Percentiles rank a stretch among this genome's conserved stretches.
Conservation (phyloP, 345 rosid genomes). For the Aegle marmelos region DNA sequence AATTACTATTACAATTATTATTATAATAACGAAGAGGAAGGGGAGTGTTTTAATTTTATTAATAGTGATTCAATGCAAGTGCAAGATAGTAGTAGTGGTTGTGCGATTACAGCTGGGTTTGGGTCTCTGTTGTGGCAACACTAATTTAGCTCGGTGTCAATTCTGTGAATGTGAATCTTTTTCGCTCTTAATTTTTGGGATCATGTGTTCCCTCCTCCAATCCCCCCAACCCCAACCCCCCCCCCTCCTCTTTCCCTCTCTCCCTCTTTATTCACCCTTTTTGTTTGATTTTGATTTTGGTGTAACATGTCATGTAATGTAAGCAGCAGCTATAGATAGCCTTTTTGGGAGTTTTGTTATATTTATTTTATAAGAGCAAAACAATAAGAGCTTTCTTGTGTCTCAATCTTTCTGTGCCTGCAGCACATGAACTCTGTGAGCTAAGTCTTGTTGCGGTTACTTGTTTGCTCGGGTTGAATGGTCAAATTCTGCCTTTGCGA, state of each 20-base stretch:
- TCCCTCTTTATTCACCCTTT: background rate
- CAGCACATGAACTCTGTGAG: background rate
- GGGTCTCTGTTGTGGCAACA: slow-evolving; percentile 43
- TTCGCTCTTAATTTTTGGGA: background rate
- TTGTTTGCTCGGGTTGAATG: background rate
- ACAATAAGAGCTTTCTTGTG: background rate
- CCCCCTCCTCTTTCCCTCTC: no score
- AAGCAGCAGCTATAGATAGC: no score
- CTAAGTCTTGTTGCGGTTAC: background rate
- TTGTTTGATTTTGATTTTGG: background rate
- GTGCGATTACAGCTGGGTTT: slow-evolving; percentile 26
- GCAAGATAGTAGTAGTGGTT: background rate
- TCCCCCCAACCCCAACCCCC: no score
- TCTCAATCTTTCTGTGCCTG: background rate
- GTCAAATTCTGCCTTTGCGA: background rate
- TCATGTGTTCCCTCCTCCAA: no score
- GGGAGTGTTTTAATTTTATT: slow-evolving; percentile 27
- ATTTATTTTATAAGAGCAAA: background rate
- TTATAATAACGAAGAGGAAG: slow-evolving; percentile 16
- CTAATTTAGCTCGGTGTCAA: slow-evolving; percentile 4
- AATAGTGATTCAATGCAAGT: slow-evolving; percentile 34
- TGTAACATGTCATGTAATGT: no score
- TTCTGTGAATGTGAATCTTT: background rate
- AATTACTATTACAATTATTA: slow-evolving; percentile 28
- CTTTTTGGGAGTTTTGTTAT: no score